phyloP scores from a whole-genome alignment of 768 basidiomycete genomes.

The Wakefieldia striispora region DNA sequence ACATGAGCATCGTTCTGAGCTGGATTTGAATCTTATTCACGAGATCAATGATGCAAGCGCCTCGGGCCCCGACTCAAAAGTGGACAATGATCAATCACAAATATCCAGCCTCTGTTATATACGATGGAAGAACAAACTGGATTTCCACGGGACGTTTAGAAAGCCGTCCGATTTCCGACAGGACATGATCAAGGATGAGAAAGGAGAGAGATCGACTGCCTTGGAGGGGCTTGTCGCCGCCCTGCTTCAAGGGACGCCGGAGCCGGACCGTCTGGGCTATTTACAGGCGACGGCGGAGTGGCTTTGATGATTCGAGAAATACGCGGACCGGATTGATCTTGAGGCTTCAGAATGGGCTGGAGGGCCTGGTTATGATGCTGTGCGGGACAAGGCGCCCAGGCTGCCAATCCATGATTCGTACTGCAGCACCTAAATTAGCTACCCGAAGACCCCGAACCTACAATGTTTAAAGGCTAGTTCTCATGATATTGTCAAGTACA shows the following conservation, averaged over 20 bases:
- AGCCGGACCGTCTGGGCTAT: slow-evolving; percentile 43
- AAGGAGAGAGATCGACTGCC: slow-evolving; percentile 5
- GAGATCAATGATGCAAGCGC: no score
- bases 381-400: slow-evolving; percentile 49
- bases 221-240: slow-evolving; percentile 43
- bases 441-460: no score
- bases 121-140: slow-evolving; percentile 75
- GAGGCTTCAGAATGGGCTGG: slow-evolving; percentile 50
- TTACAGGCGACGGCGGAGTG: slow-evolving; percentile 50
- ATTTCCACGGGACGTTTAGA: slow-evolving; percentile 88
- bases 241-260: slow-evolving; percentile 48
- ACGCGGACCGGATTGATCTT: slow-evolving; percentile 53
- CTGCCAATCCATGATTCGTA: slow-evolving; percentile 86
- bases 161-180: slow-evolving; percentile 62
- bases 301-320: slow-evolving; percentile 62
- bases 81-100: slow-evolving; percentile 54
- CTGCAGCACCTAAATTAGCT: no score
- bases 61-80: slow-evolving; percentile 67
- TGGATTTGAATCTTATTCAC: no score
- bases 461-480: no score
- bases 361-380: slow-evolving; percentile 39
- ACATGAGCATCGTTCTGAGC: no score
- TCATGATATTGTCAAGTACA: no score
- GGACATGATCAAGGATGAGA: slow-evolving; percentile 21
- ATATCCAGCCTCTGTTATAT: slow-evolving; percentile 67